Conservation (phyloP, 179 eudicot genomes). For the Beta macrorhiza region DNA sequence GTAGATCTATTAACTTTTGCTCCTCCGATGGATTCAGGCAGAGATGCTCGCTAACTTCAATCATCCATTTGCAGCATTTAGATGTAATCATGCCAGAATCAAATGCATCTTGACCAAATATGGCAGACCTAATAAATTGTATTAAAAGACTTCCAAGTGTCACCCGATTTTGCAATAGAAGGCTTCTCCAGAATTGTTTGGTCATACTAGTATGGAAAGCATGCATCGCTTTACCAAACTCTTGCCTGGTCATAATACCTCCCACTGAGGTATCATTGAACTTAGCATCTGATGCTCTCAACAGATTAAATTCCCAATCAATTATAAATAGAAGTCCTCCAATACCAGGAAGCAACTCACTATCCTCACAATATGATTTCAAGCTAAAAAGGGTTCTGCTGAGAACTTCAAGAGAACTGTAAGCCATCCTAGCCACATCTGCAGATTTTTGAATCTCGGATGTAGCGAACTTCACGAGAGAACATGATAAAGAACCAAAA, state of each 20-base stretch:
- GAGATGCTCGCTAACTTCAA: slow-evolving; percentile 54
- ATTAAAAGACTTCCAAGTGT: slow-evolving; percentile 44
- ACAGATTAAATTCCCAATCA: slow-evolving; percentile 65
- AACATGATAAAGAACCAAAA: slow-evolving; percentile 41
- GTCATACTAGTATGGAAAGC: slow-evolving; percentile 45
- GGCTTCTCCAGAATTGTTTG: slow-evolving; percentile 41
- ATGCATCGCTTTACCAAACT: slow-evolving; percentile 56
- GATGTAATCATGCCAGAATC: slow-evolving; percentile 45
- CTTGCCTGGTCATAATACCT: slow-evolving; percentile 38
- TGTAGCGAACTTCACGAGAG: slow-evolving; percentile 30
- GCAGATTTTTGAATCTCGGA: slow-evolving; percentile 31
- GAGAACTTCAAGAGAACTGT: slow-evolving; percentile 69
- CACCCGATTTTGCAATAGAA: slow-evolving; percentile 40
- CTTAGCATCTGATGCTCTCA: slow-evolving; percentile 35
- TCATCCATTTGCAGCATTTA: slow-evolving; percentile 62
- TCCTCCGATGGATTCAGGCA: slow-evolving; percentile 61
- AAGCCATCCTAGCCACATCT: slow-evolving; percentile 55
- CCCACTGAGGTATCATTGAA: slow-evolving; percentile 32
- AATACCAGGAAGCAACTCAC: slow-evolving; percentile 49
- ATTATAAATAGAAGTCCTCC: slow-evolving; percentile 57
- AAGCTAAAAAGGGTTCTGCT: slow-evolving; percentile 56
- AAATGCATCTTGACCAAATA: slow-evolving; percentile 46
- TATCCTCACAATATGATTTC: slow-evolving; percentile 42
- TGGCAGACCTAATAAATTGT: slow-evolving; percentile 54
- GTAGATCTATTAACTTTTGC: slow-evolving; percentile 65